Percentiles rank a stretch among this genome's conserved stretches.
These are phyloP conservation scores for Beauveria sp. DNA, from an alignment of 2,329 filamentous ascomycete species.

Conservation along the genomic window DNA sequence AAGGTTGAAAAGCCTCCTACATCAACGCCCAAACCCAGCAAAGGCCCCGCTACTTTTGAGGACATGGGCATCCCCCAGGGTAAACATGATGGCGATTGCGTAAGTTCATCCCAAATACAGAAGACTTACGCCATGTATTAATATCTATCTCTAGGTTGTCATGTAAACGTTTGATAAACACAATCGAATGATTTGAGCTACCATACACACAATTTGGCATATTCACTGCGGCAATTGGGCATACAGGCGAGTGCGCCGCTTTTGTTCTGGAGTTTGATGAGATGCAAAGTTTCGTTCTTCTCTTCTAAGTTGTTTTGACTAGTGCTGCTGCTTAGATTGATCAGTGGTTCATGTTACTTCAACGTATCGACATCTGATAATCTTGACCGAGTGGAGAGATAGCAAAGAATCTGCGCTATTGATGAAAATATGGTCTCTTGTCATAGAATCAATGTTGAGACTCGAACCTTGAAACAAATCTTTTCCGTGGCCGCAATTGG, in stretches of 20 bases:
- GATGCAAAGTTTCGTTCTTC: not conserved
- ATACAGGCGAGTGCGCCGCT: not conserved
- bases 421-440: not conserved
- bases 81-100: slow-evolving; percentile 85
- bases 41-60: slow-evolving; percentile 92
- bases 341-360: not conserved
- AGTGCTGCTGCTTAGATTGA: not conserved
- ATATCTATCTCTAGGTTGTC: not conserved
- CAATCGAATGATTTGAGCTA: not conserved
- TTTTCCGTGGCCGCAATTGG: not conserved
- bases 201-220: not conserved
- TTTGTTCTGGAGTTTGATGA: not conserved
- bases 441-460: not conserved
- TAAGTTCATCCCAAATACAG: slow-evolving; percentile 40
- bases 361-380: not conserved
- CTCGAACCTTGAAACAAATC: not conserved
- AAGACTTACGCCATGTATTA: not conserved
- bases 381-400: not conserved
- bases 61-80: slow-evolving; percentile 90
- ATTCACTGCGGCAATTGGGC: not conserved
- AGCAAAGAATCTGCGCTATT: not conserved
- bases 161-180: not conserved
- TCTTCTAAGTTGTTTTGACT: not conserved
- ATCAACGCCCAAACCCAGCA: slow-evolving; percentile 37
- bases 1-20: slow-evolving; percentile 18